Evolutionary conservation across 495 filamentous ascomycete species (phyloP).

Genomic region (Aspergillus nanangensis): DNA sequence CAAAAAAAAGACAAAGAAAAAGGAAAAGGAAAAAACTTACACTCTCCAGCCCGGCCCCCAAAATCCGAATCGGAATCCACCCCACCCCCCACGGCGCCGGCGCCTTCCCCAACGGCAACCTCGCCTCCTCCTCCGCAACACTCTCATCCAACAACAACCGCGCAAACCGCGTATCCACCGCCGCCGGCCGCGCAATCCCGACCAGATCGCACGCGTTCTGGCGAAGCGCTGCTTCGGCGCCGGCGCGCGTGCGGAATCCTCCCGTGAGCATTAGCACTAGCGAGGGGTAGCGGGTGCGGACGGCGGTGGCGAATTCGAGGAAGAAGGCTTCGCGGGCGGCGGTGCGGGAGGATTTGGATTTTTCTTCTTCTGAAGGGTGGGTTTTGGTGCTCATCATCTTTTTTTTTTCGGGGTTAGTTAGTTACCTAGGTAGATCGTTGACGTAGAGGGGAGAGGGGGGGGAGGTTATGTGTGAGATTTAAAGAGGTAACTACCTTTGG

Average conservation of each 20-base stretch:
- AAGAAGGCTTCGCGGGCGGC: constrained; percentile 58
- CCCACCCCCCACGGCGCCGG: constrained; percentile 26
- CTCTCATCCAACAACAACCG: constrained; percentile 48
- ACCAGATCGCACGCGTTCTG: constrained; percentile 54
- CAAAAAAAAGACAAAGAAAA: constrained; percentile 5
- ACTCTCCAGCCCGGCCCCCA: constrained; percentile 43
- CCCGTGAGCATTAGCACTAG: constrained; percentile 49
- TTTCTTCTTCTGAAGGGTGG: constrained; percentile 1
- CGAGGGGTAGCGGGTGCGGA: constrained; percentile 38
- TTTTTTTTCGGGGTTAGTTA: neutral
- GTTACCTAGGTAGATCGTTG: neutral
- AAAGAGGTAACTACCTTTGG: constrained; percentile 22
- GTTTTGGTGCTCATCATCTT: constrained; percentile 25
- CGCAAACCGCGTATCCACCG: constrained; percentile 44
- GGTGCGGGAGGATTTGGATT: constrained; percentile 33
- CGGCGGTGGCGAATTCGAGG: constrained; percentile 48
- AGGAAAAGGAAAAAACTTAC: constrained; percentile 21
- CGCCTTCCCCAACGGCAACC: constrained; percentile 31
- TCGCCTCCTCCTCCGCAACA: constrained; percentile 45
- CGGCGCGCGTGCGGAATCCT: constrained; percentile 51
- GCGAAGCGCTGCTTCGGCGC: constrained; percentile 48
- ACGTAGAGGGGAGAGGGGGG: neutral
- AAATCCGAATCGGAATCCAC: constrained; percentile 28
- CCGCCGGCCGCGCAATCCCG: constrained; percentile 52
- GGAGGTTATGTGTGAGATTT: neutral